Conservation (phyloP, 495 filamentous ascomycete genomes). For the Aspergillus affinis region DNA sequence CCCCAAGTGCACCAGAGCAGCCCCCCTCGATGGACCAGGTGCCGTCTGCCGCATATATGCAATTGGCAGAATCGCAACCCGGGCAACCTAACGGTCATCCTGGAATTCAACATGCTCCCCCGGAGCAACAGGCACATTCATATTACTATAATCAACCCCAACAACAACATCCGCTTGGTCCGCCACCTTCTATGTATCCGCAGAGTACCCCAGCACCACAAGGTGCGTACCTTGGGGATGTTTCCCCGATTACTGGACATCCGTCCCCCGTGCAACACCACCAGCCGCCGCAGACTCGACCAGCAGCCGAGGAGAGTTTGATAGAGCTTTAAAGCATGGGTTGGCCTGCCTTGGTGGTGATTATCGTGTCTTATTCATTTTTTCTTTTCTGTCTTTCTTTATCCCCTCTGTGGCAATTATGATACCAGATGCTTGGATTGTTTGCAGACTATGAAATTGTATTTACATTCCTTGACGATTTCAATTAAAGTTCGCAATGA, state of each 20-base stretch:
- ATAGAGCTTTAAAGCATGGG: slow-evolving; percentile 62
- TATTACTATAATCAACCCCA: slow-evolving; percentile 47
- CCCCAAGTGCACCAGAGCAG: slow-evolving; percentile 30
- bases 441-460: slow-evolving; percentile 21
- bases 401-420: slow-evolving; percentile 20
- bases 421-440: slow-evolving; percentile 28
- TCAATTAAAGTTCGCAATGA: neutral
- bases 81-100: slow-evolving; percentile 25
- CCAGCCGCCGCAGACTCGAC: slow-evolving; percentile 47
- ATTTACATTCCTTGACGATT: slow-evolving; percentile 20
- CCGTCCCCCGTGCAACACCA: slow-evolving; percentile 60
- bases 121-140: slow-evolving; percentile 32
- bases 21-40: slow-evolving; percentile 26
- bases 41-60: slow-evolving; percentile 33
- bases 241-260: slow-evolving; percentile 42
- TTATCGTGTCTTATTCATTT: slow-evolving; percentile 5
- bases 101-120: slow-evolving; percentile 28
- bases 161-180: slow-evolving; percentile 49
- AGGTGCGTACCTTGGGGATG: slow-evolving; percentile 48
- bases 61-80: slow-evolving; percentile 27
- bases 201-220: slow-evolving; percentile 33
- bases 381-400: slow-evolving; percentile 4
- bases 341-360: slow-evolving; percentile 1
- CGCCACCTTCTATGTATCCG: slow-evolving; percentile 39
- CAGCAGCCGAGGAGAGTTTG: slow-evolving; percentile 78